Percentiles rank a stretch among this genome's conserved stretches.
phyloP scores from a whole-genome alignment of 2,329 filamentous ascomycete genomes.

The Septoria petroselini region DNA sequence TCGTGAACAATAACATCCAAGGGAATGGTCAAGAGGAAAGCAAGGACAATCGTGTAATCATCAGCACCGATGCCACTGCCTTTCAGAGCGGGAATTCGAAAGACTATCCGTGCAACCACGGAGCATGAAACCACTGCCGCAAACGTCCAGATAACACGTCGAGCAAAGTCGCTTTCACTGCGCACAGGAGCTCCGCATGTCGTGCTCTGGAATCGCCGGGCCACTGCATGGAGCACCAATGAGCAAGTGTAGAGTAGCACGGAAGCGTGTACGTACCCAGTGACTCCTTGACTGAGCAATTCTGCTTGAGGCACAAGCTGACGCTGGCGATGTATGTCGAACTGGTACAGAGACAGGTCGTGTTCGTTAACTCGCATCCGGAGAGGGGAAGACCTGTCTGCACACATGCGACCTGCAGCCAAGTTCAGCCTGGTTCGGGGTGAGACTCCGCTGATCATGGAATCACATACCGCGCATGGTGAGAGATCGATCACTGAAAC shows the following conservation, averaged over 20 bases:
- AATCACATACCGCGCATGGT: neutral
- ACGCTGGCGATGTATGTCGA: conserved; percentile 1
- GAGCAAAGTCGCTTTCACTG: conserved; percentile 3
- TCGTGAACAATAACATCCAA: conserved; percentile 6
- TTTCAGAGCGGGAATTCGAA: conserved; percentile 2
- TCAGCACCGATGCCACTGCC: conserved; percentile 14
- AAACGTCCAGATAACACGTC: conserved; percentile 3
- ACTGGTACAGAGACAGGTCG: conserved; percentile 5
- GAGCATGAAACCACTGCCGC: conserved; percentile 2
- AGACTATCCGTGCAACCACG: conserved; percentile 11
- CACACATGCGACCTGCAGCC: neutral
- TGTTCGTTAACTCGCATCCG: conserved; percentile 17
- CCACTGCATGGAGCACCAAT: neutral
- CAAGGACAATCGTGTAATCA: conserved; percentile 12
- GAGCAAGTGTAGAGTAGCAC: neutral
- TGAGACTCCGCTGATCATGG: neutral
- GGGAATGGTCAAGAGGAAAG: conserved; percentile 5
- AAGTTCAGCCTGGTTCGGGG: no score
- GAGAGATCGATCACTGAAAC: neutral
- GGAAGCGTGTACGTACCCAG: conserved; percentile 1
- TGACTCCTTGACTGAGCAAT: conserved; percentile 12
- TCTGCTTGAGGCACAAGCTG: conserved; percentile 6
- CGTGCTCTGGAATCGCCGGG: conserved; percentile 1
- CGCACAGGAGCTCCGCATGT: conserved; percentile 8
- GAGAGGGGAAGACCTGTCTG: conserved; percentile 1